A percentile compares a stretch with the other conserved stretches of the same genome.
phyloP scores from a whole-genome alignment of 2,329 filamentous ascomycete genomes.

The Ciborinia camelliae region DNA sequence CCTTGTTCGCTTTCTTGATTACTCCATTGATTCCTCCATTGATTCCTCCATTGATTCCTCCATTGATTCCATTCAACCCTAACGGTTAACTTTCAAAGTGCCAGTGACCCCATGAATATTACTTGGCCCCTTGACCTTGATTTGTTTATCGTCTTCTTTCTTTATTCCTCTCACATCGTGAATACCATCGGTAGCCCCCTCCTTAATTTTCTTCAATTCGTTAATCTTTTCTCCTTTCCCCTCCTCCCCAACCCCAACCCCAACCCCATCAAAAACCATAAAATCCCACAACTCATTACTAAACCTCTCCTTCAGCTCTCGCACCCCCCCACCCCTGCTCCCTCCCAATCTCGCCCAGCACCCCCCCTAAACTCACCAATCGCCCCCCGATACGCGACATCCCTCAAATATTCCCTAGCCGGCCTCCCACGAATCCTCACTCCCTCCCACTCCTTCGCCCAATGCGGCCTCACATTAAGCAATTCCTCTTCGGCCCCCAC shows the following conservation, averaged over 20 bases:
- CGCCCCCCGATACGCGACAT: background rate
- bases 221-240: background rate
- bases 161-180: no score
- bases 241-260: background rate
- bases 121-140: no score
- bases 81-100: no score
- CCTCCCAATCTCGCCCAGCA: constrained; percentile 39
- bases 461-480: constrained; percentile 39
- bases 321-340: constrained; percentile 40
- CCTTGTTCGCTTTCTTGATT: no score
- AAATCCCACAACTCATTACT: constrained; percentile 42
- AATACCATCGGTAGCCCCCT: no score
- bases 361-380: background rate
- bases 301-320: constrained; percentile 40
- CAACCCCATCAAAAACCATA: constrained; percentile 15
- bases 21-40: no score
- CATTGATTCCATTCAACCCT: no score
- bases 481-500: constrained; percentile 26
- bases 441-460: constrained; percentile 44
- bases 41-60: no score
- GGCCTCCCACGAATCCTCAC: background rate
- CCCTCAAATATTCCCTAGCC: constrained; percentile 6
- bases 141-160: no score
- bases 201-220: no score
- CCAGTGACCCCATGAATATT: no score